Evolutionary conservation across 768 basidiomycete genomes (phyloP), one percentile per base, ranked within the genome.

Genomic region (Ephemerocybe angulata): DNA sequence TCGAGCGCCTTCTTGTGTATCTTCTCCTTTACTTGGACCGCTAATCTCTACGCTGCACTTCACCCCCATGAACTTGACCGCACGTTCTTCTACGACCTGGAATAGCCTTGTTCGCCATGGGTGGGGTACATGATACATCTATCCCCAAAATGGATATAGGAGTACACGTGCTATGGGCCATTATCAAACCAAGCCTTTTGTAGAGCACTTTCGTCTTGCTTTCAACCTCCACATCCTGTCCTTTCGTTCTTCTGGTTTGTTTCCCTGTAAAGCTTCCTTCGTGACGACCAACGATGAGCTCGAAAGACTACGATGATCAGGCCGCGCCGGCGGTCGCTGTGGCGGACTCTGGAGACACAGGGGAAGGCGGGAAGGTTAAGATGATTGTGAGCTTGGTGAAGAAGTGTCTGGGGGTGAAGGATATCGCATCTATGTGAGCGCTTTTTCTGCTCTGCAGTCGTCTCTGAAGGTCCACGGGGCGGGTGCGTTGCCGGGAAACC

Each of bases 361-460:
- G 89, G 29, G 95, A 98, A 68, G 90, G 92, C 57, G 89, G 92
- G 44, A 95, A 90, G 78, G 77, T 97, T 56, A 94, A 89, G 81
- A 93, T 95, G 86, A 91, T 98, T 47, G 76, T 98, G 17, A 85
- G 88, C 66, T 82, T 98, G 52, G 83, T 95, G 60, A 94, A 93
- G 76, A 92, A 88, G 71, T 93, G 83, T 62, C 77, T 97, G 29
- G 94, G 93, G 5, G 93, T 96, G 41, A 94, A 95, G 72, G 95
- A 97, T 67, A 91, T 98, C 58, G 94, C 93, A 58, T 79, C 93
- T 29, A 90, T 97, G 94, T 94, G 63, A 57, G 86, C 82, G 4
- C 25, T n/a, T 21, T 48, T 27, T 44, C 27, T 53, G 38, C 40
- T 25, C 54, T 49, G 52, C 41, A 19, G n/a, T 41, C 21, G n/a